Base-by-base conservation (phyloP, 352 stramenopile genomes). In the Phytophthora meadii region DNA sequence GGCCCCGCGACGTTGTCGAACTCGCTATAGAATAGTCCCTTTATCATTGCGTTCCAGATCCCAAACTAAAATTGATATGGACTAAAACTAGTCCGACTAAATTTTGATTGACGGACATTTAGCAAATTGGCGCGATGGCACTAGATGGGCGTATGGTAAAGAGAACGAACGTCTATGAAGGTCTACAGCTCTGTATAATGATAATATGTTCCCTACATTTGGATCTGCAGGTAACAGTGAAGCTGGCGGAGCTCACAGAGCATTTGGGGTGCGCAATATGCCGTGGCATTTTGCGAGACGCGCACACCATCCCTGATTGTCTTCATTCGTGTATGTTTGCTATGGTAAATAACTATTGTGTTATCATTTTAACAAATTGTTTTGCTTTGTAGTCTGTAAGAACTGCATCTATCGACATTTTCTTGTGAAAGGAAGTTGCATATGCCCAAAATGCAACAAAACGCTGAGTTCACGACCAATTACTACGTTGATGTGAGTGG, bases 1-100 rank as follows among this genome's bases (percentile, higher is more conserved):
- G 87, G 87, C n/a, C 90, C 90, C 11, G 86, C 84, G 49, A 93
- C 77, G 77, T 97, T 97, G 81, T 97, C 89, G 63, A 97, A 97
- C 74, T 97, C 90, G 72, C 84, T 93, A 71, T 97, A 97, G 75
- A 97, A 97, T 17, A 97, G 52, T 5, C 84, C 88, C 68, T 93
- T 89, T 64, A 95, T 82, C 87, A 93, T 93, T 4, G 8, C 8
- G 30, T 14, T 8, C 30, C 30, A 14, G 9, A 36, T 36, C 30
- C 22, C 22, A 22, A 22, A 22, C 22, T 22, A 36, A 36, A 36
- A 36, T 36, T 36, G 28, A 34, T 34, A 6, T 36, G 30, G 30
- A 36, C 30, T 36, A 36, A 9, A 37, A 42, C 22, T 42, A 42
- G 37, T 42, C 37, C 12, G 27, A 46, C 46, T 45, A 51, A 48